Percentiles rank a stretch among this genome's conserved stretches.
Evolutionary conservation across 306 rosid genomes (phyloP).

Genomic region (Ormosia emarginata): DNA sequence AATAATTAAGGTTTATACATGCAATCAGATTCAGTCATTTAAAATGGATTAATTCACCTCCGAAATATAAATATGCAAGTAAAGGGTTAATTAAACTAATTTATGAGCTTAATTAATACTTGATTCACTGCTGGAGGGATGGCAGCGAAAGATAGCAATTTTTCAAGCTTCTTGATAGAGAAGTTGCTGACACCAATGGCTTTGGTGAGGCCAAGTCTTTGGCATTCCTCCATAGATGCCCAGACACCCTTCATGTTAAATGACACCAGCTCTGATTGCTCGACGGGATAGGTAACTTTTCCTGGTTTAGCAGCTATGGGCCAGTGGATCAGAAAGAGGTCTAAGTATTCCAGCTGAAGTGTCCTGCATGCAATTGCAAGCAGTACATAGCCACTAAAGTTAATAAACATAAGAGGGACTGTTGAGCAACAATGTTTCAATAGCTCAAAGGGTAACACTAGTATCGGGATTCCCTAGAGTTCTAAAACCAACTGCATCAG

Average conservation of each 20-base stretch:
- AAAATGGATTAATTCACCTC: no score
- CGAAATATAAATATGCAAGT: not conserved
- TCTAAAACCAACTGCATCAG: no score
- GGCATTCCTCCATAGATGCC: slow-evolving; percentile 72
- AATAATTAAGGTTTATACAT: not conserved
- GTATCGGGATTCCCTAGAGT: no score
- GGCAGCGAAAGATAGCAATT: slow-evolving; percentile 55
- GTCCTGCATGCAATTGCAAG: slow-evolving; percentile 15
- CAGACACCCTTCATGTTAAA: slow-evolving; percentile 70
- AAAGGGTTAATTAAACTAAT: not conserved
- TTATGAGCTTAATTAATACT: slow-evolving; percentile 20
- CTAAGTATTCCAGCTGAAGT: slow-evolving; percentile 38
- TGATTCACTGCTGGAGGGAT: slow-evolving; percentile 74
- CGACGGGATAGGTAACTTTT: slow-evolving; percentile 43
- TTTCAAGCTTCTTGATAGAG: slow-evolving; percentile 61
- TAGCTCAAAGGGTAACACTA: no score
- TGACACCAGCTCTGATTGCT: slow-evolving; percentile 27
- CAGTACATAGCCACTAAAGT: no score
- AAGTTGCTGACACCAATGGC: slow-evolving; percentile 83
- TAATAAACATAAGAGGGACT: no score
- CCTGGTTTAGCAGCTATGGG: slow-evolving; percentile 40
- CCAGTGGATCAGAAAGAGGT: slow-evolving; percentile 42
- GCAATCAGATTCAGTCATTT: no score
- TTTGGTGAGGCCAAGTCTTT: slow-evolving; percentile 75
- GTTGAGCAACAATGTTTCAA: no score